Evolutionary conservation across 495 filamentous ascomycete genomes (phyloP), one percentile per base, ranked within the genome.

Genomic region (Aspergillus diversus): DNA sequence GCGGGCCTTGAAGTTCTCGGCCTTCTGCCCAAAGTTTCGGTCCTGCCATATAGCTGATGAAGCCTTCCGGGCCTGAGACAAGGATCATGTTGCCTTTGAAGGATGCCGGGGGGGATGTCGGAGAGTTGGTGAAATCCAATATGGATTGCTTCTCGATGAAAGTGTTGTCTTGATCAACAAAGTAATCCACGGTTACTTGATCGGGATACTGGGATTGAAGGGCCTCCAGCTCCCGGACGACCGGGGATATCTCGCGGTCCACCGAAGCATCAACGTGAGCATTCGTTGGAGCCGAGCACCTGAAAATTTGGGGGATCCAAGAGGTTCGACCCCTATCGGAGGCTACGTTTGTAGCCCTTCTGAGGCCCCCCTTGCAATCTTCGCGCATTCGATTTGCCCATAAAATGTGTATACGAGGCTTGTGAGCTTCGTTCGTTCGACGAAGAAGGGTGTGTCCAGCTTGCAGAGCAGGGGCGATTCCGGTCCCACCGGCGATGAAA

Each of bases 401-500:
- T 1, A 92, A 68, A 33, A 93, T 87, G 61, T 82, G 81, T 58
- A 88, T 82, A 61, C 67, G 77, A 1, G 75, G 71, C n/a, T 65
- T 54, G 32, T 69, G 66, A 33, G 57, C 63, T 7, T 65, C 64
- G 27, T 61, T 60, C 37, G 67, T 69, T 39, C 75, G 71, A 37
- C 62, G 66, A 56, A 88, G 72, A 5, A 95, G 67, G 8, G 82
- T 83, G 60, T 86, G 75, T 39, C 86, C 91, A 31, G 88, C 83
- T 75, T 98, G 94, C 65, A 97, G 71, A 35, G 94, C 95, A 1
- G 94, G 91, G 27, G 92, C 92, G 71, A 99, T 95, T 0, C 94
- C 95, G 6, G 95, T 99, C 0, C 95, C 95, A 0, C 93, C 95
- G 13, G 94, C 95, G 35, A 97, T 77, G 73, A 98, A 97, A 3